These are phyloP conservation scores for Bruguiera sexangula DNA, from an alignment of 345 rosid species.

Conservation along the genomic window DNA sequence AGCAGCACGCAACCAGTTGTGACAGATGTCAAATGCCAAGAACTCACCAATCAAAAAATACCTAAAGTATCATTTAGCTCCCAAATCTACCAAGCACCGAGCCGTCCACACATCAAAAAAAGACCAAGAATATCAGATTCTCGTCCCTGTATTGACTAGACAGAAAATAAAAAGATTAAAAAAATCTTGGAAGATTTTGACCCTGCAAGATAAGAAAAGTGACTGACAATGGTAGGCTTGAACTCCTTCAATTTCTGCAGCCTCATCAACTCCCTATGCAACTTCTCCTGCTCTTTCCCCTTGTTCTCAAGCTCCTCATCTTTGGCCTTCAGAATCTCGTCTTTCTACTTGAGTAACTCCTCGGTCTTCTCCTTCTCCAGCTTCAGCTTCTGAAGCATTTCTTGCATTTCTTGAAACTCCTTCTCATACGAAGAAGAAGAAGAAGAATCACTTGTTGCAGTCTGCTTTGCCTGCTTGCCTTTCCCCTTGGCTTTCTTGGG, in stretches of 20 bases:
- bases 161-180: too few relatives aligned
- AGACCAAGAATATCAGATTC: not conserved
- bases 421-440: slow-evolving; percentile 38
- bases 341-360: slow-evolving; percentile 68
- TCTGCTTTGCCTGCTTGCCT: slow-evolving; percentile 32
- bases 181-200: too few relatives aligned
- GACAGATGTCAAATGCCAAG: too few relatives aligned
- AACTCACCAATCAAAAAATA: too few relatives aligned
- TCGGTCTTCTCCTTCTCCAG: slow-evolving; percentile 81
- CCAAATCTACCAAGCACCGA: not conserved
- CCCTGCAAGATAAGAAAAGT: not conserved
- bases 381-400: slow-evolving; percentile 60
- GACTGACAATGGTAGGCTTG: slow-evolving; percentile 63
- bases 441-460: slow-evolving; percentile 9
- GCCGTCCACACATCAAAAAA: slow-evolving; percentile 3
- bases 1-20: too few relatives aligned
- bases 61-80: too few relatives aligned
- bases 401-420: slow-evolving; percentile 68
- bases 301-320: slow-evolving; percentile 71
- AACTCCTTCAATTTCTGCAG: slow-evolving; percentile 83
- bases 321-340: slow-evolving; percentile 66
- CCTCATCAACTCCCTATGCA: slow-evolving; percentile 68
- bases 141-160: too few relatives aligned
- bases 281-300: slow-evolving; percentile 64
- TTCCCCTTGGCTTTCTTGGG: slow-evolving; percentile 41